These are phyloP conservation scores for Mycena rebaudengoi DNA, from an alignment of 768 basidiomycete species.

Conservation along the genomic window DNA sequence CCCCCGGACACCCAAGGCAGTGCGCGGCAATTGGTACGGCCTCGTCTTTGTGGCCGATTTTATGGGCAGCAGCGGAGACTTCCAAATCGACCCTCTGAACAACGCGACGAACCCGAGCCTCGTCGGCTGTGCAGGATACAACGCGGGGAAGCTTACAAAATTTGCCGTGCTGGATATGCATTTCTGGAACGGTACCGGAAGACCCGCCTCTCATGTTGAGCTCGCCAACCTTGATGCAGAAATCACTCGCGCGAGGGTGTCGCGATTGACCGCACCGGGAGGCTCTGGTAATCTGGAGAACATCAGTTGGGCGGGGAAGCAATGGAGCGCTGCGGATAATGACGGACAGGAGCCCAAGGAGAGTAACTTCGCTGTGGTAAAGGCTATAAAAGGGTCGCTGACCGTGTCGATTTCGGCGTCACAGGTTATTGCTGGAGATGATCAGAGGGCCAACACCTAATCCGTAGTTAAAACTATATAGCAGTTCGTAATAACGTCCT, in stretches of 20 bases:
- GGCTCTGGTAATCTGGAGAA: background rate
- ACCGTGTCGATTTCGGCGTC: constrained; percentile 1
- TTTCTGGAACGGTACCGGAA: background rate
- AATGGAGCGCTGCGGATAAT: constrained; percentile 1
- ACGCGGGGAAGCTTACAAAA: background rate
- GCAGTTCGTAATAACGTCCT: too few relatives aligned
- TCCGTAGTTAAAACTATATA: background rate
- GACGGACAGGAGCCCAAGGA: constrained; percentile 2
- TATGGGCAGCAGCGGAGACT: background rate
- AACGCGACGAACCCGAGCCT: background rate
- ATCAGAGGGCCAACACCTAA: background rate
- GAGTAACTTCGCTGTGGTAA: constrained; percentile 1
- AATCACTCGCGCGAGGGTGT: background rate
- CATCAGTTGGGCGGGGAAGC: constrained; percentile 3
- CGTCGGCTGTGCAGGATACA: constrained; percentile 11
- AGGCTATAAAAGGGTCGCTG: constrained; percentile 1
- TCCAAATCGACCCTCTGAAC: background rate
- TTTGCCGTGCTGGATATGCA: constrained; percentile 4
- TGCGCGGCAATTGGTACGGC: background rate
- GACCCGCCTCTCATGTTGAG: background rate
- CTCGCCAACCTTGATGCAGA: background rate
- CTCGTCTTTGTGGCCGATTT: background rate
- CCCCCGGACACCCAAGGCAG: background rate
- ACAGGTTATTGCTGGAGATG: constrained; percentile 5
- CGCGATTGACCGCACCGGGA: constrained; percentile 4